Evolutionary conservation across 192 early-diverging fungal species (phyloP).

Genomic region (Chytriomyces sp.): DNA sequence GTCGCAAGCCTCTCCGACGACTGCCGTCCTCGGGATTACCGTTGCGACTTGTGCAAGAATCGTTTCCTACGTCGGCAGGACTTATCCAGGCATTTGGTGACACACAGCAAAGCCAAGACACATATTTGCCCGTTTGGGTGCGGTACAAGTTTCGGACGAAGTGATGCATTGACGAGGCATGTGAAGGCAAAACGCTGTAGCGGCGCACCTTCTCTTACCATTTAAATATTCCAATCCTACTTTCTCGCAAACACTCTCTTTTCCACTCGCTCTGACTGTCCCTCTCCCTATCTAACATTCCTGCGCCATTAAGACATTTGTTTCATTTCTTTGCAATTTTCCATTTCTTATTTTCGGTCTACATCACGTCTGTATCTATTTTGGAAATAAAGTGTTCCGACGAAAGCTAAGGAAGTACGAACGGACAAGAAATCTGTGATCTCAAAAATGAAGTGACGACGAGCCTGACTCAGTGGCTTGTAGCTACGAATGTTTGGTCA

Average conservation of each 20-base stretch:
- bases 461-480: background rate
- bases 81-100: constrained; percentile 6
- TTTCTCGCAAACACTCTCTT: no score
- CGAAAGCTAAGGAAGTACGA: no score
- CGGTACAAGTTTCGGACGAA: constrained; percentile 15
- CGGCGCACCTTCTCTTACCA: background rate
- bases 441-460: background rate
- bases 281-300: no score
- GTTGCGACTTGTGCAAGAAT: background rate
- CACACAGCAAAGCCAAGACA: constrained; percentile 2
- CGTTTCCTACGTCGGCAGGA: constrained; percentile 11
- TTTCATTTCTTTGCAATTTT: no score
- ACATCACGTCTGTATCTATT: no score
- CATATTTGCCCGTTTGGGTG: constrained; percentile 13
- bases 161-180: constrained; percentile 20
- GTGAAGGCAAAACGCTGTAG: background rate
- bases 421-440: no score
- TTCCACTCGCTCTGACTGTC: no score
- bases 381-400: no score
- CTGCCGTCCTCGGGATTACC: constrained; percentile 6
- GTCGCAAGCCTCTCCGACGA: background rate
- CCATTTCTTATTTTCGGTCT: no score
- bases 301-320: no score
- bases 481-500: background rate
- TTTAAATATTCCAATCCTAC: no score